Evolutionary conservation across 495 filamentous ascomycete species (phyloP), one percentile per base, ranked within the genome.

Genomic region (Hypoxylon lenormandii): DNA sequence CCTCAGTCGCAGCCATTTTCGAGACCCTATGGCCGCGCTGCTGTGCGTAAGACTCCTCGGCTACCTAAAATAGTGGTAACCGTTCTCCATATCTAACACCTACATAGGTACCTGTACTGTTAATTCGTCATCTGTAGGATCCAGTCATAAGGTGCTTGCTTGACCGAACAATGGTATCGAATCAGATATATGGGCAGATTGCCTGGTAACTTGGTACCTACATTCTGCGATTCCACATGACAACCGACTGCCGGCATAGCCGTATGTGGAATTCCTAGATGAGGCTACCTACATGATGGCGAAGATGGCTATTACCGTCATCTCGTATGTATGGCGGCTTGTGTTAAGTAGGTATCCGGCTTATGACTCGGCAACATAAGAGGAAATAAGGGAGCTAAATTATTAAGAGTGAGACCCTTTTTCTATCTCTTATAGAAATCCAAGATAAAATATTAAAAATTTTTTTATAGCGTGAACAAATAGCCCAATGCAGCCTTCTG

Each of bases 121-220:
- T 7, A 11, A 33, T 33, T 33, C 30, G 30, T 33, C 30, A 33
- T 33, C 40, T 21, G 58, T 26, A 46, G 33, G 46, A 51, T 40
- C 30, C 19, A 59, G 54, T 66, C 47, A 66, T 66, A 12, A 53
- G 62, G 48, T 19, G 46, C 7, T 51, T n/a, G 22, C 15, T 50
- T 57, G 51, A 46, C 65, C 58, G 65, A 69, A 59, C 38, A 33
- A 53, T 36, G 12, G 22, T 11, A 36, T 64, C 66, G 54, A 59
- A 69, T 66, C 61, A 50, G 33, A 65, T 37, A 47, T 21, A 5
- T 59, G 19, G n/a, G 54, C 19, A 21, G 42, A 38, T 60, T 49
- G 13, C 38, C 38, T 42, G 38, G 13, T n/a, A n/a, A 42, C 38
- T 13, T 15, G 7, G 42, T 45, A 56, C 28, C 5, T 42, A 50